Evolutionary conservation across 108 stramenopile genomes (phyloP).

Genomic region (Nitzschia inconspicua): DNA sequence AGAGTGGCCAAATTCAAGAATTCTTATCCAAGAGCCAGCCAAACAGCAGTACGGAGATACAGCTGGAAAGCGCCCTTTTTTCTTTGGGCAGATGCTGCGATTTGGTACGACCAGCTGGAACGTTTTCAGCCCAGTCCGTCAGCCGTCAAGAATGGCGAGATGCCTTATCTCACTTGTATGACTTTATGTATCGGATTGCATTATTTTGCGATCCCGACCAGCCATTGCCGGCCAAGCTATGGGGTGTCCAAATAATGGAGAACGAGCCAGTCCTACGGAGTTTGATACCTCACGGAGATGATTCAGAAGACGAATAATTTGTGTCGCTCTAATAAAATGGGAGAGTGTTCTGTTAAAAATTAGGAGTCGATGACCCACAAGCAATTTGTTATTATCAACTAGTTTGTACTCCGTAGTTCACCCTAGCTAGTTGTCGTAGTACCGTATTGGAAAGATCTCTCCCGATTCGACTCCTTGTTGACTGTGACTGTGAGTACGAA

Average conservation of each 20-base stretch:
- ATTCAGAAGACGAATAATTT: too few relatives aligned
- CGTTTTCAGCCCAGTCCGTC: conserved; percentile 47
- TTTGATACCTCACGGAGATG: too few relatives aligned
- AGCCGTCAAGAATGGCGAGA: conserved; percentile 53
- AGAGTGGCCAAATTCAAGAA: conserved; percentile 37
- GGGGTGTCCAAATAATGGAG: conserved; percentile 37
- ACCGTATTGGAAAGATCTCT: too few relatives aligned
- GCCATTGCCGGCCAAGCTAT: conserved; percentile 52
- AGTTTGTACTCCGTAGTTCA: too few relatives aligned
- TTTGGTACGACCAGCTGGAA: conserved; percentile 74
- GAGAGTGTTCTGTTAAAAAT: too few relatives aligned
- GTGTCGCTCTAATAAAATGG: too few relatives aligned
- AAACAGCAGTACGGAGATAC: conserved; percentile 57
- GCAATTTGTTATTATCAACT: too few relatives aligned
- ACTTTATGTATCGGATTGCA: conserved; percentile 56
- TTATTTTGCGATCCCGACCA: conserved; percentile 71
- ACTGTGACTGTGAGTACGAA: too few relatives aligned
- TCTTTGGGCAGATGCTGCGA: conserved; percentile 72
- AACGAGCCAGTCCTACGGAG: conserved; percentile 1
- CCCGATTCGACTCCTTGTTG: too few relatives aligned
- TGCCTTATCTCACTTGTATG: conserved; percentile 54
- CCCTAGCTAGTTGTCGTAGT: too few relatives aligned
- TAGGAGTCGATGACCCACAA: too few relatives aligned
- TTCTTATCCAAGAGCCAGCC: too few relatives aligned
- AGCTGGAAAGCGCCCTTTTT: conserved; percentile 69